These are phyloP conservation scores for Globisporangium perplexum DNA, from an alignment of 352 stramenopile genomes.

Conservation along the genomic window DNA sequence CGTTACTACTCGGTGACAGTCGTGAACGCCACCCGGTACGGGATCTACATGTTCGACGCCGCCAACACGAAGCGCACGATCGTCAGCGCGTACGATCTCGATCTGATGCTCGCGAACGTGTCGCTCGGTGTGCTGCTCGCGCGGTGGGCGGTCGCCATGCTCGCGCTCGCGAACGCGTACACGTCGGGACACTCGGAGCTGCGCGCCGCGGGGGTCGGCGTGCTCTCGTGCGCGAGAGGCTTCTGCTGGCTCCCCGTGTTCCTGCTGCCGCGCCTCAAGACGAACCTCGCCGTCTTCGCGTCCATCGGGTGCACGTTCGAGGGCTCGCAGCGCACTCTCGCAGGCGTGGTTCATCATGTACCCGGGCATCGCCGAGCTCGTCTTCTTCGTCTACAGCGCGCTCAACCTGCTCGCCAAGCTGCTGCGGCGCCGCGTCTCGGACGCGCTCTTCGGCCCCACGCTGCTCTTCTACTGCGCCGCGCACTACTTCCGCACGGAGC, in stretches of 20 bases:
- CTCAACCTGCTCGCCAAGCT: too few relatives aligned
- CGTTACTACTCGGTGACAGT: slow-evolving; percentile 2
- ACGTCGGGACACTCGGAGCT: background rate
- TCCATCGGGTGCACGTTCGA: slow-evolving; percentile 13
- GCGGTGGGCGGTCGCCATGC: slow-evolving; percentile 22
- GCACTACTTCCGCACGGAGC: slow-evolving; percentile 16
- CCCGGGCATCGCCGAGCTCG: too few relatives aligned
- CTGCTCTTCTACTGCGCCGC: too few relatives aligned
- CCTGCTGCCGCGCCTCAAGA: slow-evolving; percentile 17
- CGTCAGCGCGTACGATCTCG: slow-evolving; percentile 23
- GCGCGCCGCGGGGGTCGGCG: slow-evolving; percentile 11
- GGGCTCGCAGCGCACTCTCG: too few relatives aligned
- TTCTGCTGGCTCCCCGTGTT: slow-evolving; percentile 16
- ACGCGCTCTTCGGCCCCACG: too few relatives aligned
- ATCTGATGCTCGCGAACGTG: slow-evolving; percentile 28
- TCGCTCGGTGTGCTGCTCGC: slow-evolving; percentile 23
- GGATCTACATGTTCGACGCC: background rate
- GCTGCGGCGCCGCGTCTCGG: too few relatives aligned
- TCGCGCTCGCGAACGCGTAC: slow-evolving; percentile 7
- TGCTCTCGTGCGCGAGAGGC: slow-evolving; percentile 8
- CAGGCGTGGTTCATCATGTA: too few relatives aligned
- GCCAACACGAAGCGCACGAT: background rate
- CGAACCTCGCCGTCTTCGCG: slow-evolving; percentile 15
- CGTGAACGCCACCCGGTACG: slow-evolving; percentile 20
- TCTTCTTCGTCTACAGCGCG: too few relatives aligned